These are phyloP conservation scores for Tulasnella sp. DNA, from an alignment of 768 basidiomycete species.

Conservation along the genomic window DNA sequence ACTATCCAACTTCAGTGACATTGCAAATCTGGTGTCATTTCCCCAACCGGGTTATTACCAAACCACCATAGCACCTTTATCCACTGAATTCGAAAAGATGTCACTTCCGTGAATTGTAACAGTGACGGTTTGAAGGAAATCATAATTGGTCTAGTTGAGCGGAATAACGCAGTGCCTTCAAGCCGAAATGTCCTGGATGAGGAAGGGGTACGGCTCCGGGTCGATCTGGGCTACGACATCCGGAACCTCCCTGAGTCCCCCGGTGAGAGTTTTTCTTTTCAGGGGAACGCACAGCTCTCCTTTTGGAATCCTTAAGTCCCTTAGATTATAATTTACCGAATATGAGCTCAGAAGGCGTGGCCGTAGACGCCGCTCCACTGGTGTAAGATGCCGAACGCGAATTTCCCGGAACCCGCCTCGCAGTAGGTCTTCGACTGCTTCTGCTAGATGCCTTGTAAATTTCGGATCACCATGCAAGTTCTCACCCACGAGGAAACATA, in stretches of 20 bases:
- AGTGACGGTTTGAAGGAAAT: background rate
- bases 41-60: background rate
- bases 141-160: background rate
- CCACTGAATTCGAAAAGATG: background rate
- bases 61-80: background rate
- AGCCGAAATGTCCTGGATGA: background rate
- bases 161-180: background rate
- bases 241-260: too few relatives aligned
- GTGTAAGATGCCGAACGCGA: too few relatives aligned
- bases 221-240: too few relatives aligned
- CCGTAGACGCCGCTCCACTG: background rate
- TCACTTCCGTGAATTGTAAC: background rate
- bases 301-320: constrained; percentile 12
- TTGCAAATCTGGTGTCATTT: background rate
- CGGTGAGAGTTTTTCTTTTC: background rate
- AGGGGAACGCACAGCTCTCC: constrained; percentile 21
- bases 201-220: too few relatives aligned
- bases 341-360: background rate
- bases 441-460: too few relatives aligned
- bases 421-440: too few relatives aligned
- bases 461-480: too few relatives aligned
- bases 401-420: too few relatives aligned
- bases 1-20: background rate
- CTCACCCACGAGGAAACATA: too few relatives aligned
- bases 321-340: too few relatives aligned